Conservation (phyloP, 257 asterid genomes). For the Echium plantagineum region DNA sequence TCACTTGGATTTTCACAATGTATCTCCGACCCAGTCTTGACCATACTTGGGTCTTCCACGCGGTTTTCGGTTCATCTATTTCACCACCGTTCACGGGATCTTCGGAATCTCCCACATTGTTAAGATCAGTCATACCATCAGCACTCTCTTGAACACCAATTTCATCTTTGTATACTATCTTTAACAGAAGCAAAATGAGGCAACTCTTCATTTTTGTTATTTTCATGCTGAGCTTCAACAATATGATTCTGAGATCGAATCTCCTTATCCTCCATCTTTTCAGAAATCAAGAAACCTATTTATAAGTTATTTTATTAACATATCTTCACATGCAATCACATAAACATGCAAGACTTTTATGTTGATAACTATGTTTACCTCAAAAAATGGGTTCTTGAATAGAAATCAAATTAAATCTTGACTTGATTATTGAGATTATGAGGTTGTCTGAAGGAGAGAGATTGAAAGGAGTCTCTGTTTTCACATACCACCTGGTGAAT, state of each 20-base stretch:
- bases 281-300: constrained; percentile 26
- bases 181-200: constrained; percentile 10
- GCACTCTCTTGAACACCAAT: constrained; percentile 13
- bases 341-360: too few species aligned
- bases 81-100: not conserved
- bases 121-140: constrained; percentile 8
- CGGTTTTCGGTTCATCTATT: constrained; percentile 3
- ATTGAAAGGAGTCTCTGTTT: too few species aligned
- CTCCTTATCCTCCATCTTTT: constrained; percentile 42
- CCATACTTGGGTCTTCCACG: constrained; percentile 13
- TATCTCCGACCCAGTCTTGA: not conserved
- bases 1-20: not conserved
- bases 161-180: constrained; percentile 4
- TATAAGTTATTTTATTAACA: not conserved
- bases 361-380: too few species aligned
- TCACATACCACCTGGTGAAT: too few species aligned
- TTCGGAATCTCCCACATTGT: constrained; percentile 16
- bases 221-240: constrained; percentile 9
- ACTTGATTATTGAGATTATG: too few species aligned
- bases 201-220: constrained; percentile 13
- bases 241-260: constrained; percentile 13
- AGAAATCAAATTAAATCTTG: too few species aligned
- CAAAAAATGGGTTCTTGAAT: too few species aligned
- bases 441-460: too few species aligned
- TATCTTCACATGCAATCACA: too few species aligned